Evolutionary conservation across 2,329 filamentous ascomycete genomes (phyloP), one percentile per base, ranked within the genome.

Genomic region (Alternaria angustiovoidea): DNA sequence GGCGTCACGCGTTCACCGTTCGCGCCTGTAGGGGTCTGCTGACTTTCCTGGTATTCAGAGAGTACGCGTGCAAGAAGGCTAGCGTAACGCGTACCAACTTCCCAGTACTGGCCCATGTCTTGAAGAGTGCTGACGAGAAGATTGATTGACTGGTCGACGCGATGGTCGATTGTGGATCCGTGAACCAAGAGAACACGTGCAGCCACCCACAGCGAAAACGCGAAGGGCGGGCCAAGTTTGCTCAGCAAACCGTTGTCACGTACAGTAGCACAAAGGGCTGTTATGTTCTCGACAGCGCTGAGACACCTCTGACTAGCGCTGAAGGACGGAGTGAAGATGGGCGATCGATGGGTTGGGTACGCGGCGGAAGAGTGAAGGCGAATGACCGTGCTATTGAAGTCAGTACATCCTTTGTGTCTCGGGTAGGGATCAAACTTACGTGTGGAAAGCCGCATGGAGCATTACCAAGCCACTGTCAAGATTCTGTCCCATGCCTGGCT

Each of bases 121-220:
- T 89, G 85, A 9, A 97, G 85, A 0, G 91, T 92, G 58, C 93
- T 90, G 44, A 97, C 92, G 41, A 97, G 91, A 63, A 94, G 89
- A 30, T 88, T 83, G 41, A 97, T 92, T 63, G 93, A 91, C 1
- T 91, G 88, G 58, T 91, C 91, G 38, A 96, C 84, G 65, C 91
- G 91, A 75, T 91, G 91, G 67, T 95, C 92, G 56, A 96, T 93
- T 0, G 93, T 96, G 7, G 92, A 95, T 26, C 93, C 93, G 76
- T 97, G 93, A 3, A 97, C 94, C 8, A 97, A 88, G 5, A 96
- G 83, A 4, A 97, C 84, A 4, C 94, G 89, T 6, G 94, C 93
- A 3, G 92, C 93, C 16, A 97, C 94, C 94, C 94, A 97, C 2
- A 97, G 83, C 0, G 92, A 93, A 74, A 97, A 97, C 4, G 93